These are phyloP conservation scores for Ilex aquifolium DNA, from an alignment of 257 asterid genomes.

Conservation along the genomic window DNA sequence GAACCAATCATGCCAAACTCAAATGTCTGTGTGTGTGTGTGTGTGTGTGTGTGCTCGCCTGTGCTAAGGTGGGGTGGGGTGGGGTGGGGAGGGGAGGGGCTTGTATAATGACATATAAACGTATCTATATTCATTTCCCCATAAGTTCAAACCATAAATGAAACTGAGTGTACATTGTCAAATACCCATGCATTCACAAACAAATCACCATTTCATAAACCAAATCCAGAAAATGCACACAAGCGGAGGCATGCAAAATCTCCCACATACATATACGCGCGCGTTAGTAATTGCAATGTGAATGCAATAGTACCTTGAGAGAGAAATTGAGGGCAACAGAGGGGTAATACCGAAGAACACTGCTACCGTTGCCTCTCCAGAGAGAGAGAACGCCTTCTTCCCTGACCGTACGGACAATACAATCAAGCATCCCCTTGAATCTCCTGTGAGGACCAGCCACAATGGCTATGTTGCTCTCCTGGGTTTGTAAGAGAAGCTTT, in stretches of 20 bases:
- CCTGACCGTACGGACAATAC: constrained; percentile 62
- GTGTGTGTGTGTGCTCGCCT: too few relatives aligned
- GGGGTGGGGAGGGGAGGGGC: too few relatives aligned
- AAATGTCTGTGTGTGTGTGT: too few relatives aligned
- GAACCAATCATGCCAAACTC: too few relatives aligned
- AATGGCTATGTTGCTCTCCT: constrained; percentile 86
- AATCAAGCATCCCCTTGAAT: constrained; percentile 93
- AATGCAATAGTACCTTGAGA: constrained; percentile 57
- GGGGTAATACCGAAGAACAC: constrained; percentile 92
- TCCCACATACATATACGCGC: background rate
- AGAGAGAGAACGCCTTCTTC: constrained; percentile 86
- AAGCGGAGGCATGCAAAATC: background rate
- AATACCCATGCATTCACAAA: too few relatives aligned
- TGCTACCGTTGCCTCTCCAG: constrained; percentile 99
- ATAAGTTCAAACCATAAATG: too few relatives aligned
- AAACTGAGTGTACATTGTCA: too few relatives aligned
- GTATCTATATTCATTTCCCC: too few relatives aligned
- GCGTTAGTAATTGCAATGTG: too few relatives aligned
- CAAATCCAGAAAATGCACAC: background rate
- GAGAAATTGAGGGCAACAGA: constrained; percentile 97
- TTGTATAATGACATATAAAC: too few relatives aligned
- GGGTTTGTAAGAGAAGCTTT: constrained; percentile 92
- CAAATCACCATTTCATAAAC: too few relatives aligned
- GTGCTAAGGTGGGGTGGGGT: too few relatives aligned
- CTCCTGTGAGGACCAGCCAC: constrained; percentile 62